phyloP scores from a whole-genome alignment of 768 basidiomycete species.

The Mycena sanguinolenta region DNA sequence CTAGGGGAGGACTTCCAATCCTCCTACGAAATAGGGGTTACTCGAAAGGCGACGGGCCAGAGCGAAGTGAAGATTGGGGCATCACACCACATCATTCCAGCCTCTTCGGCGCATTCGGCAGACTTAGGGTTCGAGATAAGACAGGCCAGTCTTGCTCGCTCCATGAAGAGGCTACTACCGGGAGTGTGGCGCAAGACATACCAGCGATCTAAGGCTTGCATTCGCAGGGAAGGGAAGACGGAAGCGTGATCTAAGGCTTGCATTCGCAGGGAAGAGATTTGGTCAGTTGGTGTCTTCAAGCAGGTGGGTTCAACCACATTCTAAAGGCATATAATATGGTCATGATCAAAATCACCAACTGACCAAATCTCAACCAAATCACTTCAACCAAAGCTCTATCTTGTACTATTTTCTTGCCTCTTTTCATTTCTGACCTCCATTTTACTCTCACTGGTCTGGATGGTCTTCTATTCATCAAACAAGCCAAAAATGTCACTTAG shows the following conservation, averaged over 20 bases:
- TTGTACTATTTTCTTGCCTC: too few relatives aligned
- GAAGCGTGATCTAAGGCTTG: neutral
- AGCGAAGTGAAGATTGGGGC: too few relatives aligned
- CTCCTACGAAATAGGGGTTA: conserved; percentile 38
- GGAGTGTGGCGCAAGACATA: neutral
- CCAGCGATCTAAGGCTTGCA: neutral
- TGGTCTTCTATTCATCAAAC: too few relatives aligned
- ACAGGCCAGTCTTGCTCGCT: neutral
- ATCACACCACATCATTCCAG: conserved; percentile 9
- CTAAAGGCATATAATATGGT: too few relatives aligned
- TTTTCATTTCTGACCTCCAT: too few relatives aligned
- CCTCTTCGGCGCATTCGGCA: conserved; percentile 18
- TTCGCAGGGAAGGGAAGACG: neutral
- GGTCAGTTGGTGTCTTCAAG: too few relatives aligned
- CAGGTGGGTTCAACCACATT: too few relatives aligned
- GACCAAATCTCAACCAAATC: too few relatives aligned
- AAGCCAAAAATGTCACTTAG: too few relatives aligned
- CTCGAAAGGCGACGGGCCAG: conserved; percentile 20
- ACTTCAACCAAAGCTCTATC: too few relatives aligned
- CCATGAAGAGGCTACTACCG: neutral
- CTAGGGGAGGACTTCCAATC: conserved; percentile 46
- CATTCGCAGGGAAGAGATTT: neutral
- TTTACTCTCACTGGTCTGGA: too few relatives aligned
- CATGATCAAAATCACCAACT: too few relatives aligned
- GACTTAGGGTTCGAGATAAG: conserved; percentile 20